Conservation (phyloP, 2,329 filamentous ascomycete genomes). For the Diplodia seriata region DNA sequence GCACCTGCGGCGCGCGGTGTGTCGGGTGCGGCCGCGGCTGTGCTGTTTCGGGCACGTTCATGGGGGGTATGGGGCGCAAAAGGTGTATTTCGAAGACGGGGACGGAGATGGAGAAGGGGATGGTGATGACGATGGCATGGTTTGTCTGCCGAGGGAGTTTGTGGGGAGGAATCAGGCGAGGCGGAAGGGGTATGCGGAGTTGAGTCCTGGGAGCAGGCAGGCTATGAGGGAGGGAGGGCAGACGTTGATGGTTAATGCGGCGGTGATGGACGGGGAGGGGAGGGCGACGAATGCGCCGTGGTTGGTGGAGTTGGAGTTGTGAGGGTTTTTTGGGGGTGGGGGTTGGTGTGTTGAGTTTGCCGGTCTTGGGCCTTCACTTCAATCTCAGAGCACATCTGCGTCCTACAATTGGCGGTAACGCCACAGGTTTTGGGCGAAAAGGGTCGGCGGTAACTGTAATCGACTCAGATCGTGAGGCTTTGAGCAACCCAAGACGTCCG, state of each 20-base stretch:
- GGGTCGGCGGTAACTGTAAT: no score
- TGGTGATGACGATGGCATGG: not conserved
- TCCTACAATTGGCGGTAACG: no score
- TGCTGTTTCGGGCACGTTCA: slow-evolving; percentile 72
- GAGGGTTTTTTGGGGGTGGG: not conserved
- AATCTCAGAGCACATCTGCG: no score
- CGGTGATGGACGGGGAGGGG: slow-evolving; percentile 60
- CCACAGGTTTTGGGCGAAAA: no score
- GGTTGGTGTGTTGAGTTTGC: no score
- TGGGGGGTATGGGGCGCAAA: slow-evolving; percentile 53
- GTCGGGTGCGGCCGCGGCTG: slow-evolving; percentile 58
- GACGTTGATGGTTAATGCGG: slow-evolving; percentile 65
- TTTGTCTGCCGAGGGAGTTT: slow-evolving; percentile 9
- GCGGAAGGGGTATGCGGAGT: slow-evolving; percentile 16
- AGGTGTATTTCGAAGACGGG: slow-evolving; percentile 47
- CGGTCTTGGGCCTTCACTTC: no score
- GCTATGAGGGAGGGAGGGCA: slow-evolving; percentile 45
- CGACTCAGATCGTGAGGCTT: no score
- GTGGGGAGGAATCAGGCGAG: slow-evolving; percentile 25
- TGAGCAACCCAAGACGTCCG: no score
- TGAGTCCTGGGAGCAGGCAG: slow-evolving; percentile 1
- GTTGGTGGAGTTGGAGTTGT: slow-evolving; percentile 54
- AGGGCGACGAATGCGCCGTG: slow-evolving; percentile 60
- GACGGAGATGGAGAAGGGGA: slow-evolving; percentile 8
- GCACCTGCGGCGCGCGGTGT: slow-evolving; percentile 59